Evolutionary conservation across 73 alveolate species (phyloP).

Genomic region (Uronychia setigera): DNA sequence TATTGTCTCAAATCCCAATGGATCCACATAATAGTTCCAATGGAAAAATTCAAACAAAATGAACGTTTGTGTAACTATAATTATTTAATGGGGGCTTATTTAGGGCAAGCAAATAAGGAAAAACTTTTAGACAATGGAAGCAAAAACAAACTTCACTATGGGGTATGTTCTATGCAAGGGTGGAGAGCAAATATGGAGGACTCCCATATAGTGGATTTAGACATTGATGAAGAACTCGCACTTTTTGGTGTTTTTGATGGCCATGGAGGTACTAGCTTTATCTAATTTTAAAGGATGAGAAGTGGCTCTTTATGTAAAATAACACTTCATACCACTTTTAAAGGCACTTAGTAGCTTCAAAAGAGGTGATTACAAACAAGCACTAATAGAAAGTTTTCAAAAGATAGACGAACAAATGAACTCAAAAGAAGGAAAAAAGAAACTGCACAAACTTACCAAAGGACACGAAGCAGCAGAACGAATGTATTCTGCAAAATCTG

Average conservation of each 20-base stretch:
- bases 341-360: constrained; percentile 68
- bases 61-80: too few relatives aligned
- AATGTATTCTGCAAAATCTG: constrained; percentile 4
- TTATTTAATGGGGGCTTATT: constrained; percentile 80
- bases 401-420: constrained; percentile 78
- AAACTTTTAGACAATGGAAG: constrained; percentile 39
- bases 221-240: constrained; percentile 60
- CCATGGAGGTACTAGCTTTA: constrained; percentile 93
- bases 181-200: constrained; percentile 82
- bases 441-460: constrained; percentile 29
- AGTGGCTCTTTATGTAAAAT: constrained; percentile 80
- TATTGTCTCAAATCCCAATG: too few relatives aligned
- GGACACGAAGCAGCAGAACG: constrained; percentile 58
- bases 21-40: too few relatives aligned
- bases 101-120: constrained; percentile 22
- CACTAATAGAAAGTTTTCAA: constrained; percentile 85
- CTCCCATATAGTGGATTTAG: constrained; percentile 61
- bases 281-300: constrained; percentile 49
- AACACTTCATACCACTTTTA: constrained; percentile 69
- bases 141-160: constrained; percentile 38
- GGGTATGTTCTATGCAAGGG: constrained; percentile 75
- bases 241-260: constrained; percentile 97
- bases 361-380: constrained; percentile 76
- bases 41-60: too few relatives aligned
- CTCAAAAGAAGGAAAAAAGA: constrained; percentile 78